Base-by-base conservation (phyloP, 208 protist species). In the Trypanosoma grayi region DNA sequence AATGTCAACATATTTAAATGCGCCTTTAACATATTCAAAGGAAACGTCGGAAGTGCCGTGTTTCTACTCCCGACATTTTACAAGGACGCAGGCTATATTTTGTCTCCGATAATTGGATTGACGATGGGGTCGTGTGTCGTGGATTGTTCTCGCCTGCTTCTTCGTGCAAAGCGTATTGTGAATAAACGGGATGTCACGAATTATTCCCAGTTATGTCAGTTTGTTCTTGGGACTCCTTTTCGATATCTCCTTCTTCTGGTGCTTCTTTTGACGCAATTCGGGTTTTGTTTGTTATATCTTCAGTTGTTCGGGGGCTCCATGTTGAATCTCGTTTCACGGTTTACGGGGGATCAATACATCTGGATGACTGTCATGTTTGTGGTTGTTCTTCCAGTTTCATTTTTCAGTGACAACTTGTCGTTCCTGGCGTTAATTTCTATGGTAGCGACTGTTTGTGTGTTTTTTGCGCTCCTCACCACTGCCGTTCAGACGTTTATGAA, bases 21-120 rank as follows among this genome's bases (percentile, higher is more conserved):
- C 9, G 72, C 72, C 9, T 78, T 74, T 58, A 70, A 78, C 61
- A 74, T 78, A 40, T 78, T 78, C n/a, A 78, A 74, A 34, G 72
- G 57, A 7, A 78, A 78, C 56, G 59, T 74, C 13, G 72, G 66
- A 2, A 65, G 50, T 47, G 72, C 41, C 27, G 58, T 78, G 28
- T 78, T 78, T 61, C 41, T 70, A 14, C 58, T 78, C 5, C 51
- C 60, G 24, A 57, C 48, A 11, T 66, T 63, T 41, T 78, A 78
- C 47, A 61, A 65, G 18, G 46, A 63, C 50, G 46, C 64, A 11
- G 65, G 66, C 0, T 73, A 63, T 36, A 46, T 78, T 13, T 24
- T 64, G 3, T 58, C 45, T 9, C 63, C 66, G 20, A 45, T 66
- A 24, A 52, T 78, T 43, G 48, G 58, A 24, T 4, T 68, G 3